These are phyloP conservation scores for Tulasnella sp. DNA, from an alignment of 768 basidiomycete species.

Conservation along the genomic window DNA sequence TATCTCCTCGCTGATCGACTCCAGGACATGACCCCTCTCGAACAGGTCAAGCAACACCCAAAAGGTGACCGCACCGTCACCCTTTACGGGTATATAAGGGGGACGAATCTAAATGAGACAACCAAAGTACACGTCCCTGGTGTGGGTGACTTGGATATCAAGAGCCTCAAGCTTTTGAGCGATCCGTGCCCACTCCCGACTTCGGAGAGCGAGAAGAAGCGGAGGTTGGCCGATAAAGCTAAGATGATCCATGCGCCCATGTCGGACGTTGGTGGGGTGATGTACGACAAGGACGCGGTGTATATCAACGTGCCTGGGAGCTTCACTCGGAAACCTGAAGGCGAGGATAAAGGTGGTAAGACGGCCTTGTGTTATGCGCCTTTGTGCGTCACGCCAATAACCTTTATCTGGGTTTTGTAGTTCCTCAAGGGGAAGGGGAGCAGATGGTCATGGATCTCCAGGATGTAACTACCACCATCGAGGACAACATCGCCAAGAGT, in stretches of 20 bases:
- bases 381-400: too few relatives aligned
- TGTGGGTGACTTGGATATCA: slow-evolving; percentile 77
- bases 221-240: slow-evolving; percentile 91
- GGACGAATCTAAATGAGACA: slow-evolving; percentile 68
- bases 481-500: slow-evolving; percentile 68
- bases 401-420: slow-evolving; percentile 32
- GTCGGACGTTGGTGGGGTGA: slow-evolving; percentile 94
- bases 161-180: slow-evolving; percentile 60
- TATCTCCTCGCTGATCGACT: slow-evolving; percentile 91
- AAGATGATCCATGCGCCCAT: slow-evolving; percentile 93
- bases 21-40: slow-evolving; percentile 88
- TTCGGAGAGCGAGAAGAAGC: slow-evolving; percentile 71
- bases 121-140: slow-evolving; percentile 89
- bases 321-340: slow-evolving; percentile 59
- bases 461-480: slow-evolving; percentile 72
- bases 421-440: slow-evolving; percentile 84
- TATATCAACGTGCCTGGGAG: slow-evolving; percentile 96
- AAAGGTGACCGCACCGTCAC: slow-evolving; percentile 93
- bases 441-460: slow-evolving; percentile 97
- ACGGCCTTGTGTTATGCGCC: too few relatives aligned
- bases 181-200: slow-evolving; percentile 96
- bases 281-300: slow-evolving; percentile 97
- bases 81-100: slow-evolving; percentile 88
- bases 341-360: slow-evolving; percentile 44
- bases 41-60: slow-evolving; percentile 65